A percentile compares a stretch with the other conserved stretches of the same genome.
Evolutionary conservation across 1,284 basidiomycete species (phyloP).

Genomic region (Retiboletus flavoniger): DNA sequence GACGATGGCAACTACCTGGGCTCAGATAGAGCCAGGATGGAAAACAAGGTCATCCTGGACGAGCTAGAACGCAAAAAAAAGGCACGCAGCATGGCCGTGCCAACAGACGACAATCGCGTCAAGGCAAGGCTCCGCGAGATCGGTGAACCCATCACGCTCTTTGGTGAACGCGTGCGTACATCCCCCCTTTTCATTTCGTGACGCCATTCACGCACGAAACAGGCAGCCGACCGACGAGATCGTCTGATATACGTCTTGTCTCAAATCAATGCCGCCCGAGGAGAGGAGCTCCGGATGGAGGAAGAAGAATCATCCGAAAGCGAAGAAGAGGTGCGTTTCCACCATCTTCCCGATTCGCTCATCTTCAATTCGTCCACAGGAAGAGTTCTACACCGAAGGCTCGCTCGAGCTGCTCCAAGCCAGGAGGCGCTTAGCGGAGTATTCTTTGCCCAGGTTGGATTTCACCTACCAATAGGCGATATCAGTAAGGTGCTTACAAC

Average conservation of each 20-base stretch:
- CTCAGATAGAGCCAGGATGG: constrained; percentile 67
- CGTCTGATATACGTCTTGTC: constrained; percentile 91
- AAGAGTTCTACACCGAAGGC: constrained; percentile 97
- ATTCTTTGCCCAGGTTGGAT: constrained; percentile 89
- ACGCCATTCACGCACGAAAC: constrained; percentile 26
- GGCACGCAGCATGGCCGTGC: constrained; percentile 90
- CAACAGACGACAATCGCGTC: constrained; percentile 94
- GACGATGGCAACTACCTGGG: constrained; percentile 75
- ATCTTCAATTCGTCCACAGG: constrained; percentile 40
- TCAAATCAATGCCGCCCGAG: constrained; percentile 80
- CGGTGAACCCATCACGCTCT: constrained; percentile 94
- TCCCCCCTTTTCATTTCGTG: constrained; percentile 5
- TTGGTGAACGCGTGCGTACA: constrained; percentile 87
- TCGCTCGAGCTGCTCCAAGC: constrained; percentile 82
- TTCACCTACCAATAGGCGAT: constrained; percentile 53
- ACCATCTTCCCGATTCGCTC: neutral
- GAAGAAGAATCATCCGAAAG: constrained; percentile 66
- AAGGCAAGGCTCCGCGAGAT: constrained; percentile 86
- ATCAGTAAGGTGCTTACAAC: constrained; percentile 77
- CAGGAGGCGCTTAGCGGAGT: constrained; percentile 83
- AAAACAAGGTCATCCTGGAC: constrained; percentile 82
- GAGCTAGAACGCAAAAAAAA: constrained; percentile 96
- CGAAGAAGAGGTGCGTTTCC: constrained; percentile 69
- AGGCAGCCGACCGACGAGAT: constrained; percentile 88
- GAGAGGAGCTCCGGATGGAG: constrained; percentile 70